These are phyloP conservation scores for Trichophyton simii DNA, from an alignment of 2,329 filamentous ascomycete species.

Conservation along the genomic window DNA sequence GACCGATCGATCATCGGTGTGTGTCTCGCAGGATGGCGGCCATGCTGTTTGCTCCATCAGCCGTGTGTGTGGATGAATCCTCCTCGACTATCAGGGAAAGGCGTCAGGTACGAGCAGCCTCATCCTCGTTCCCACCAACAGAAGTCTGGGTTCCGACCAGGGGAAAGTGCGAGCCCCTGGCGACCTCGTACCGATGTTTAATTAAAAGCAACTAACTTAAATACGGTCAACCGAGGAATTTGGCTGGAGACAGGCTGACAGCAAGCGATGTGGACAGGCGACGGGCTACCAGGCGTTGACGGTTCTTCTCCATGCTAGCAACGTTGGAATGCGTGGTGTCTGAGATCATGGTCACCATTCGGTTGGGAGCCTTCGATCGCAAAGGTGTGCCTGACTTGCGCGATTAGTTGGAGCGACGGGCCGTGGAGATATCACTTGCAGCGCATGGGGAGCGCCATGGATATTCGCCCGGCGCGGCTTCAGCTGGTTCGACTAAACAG, in stretches of 20 bases:
- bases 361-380: background rate
- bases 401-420: background rate
- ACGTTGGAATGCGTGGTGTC: no score
- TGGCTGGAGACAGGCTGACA: no score
- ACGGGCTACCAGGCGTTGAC: no score
- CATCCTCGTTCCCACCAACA: background rate
- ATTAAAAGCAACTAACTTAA: background rate
- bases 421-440: background rate
- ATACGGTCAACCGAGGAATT: background rate
- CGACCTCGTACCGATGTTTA: constrained; percentile 1
- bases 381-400: background rate
- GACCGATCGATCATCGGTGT: background rate
- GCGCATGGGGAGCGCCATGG: background rate
- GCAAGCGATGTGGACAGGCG: no score
- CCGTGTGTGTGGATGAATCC: background rate
- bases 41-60: background rate
- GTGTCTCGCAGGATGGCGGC: background rate
- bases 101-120: background rate
- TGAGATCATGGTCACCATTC: background rate
- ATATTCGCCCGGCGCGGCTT: background rate
- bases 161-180: background rate
- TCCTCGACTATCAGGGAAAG: background rate
- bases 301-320: no score
- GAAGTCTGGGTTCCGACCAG: background rate
- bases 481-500: background rate